phyloP scores from a whole-genome alignment of 805 yeast species.

The Candida tammaniensis region DNA sequence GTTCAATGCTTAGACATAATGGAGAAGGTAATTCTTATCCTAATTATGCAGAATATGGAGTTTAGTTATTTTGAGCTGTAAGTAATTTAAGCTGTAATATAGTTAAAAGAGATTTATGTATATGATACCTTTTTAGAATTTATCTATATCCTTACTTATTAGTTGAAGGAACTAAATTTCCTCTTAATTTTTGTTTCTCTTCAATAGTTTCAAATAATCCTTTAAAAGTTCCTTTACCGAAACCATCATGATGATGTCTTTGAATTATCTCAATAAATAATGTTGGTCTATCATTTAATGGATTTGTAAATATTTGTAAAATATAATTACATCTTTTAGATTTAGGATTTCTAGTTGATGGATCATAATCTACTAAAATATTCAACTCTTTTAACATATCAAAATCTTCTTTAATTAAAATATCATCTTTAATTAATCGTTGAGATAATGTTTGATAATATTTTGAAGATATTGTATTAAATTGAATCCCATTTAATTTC shows the following conservation, averaged over 20 bases:
- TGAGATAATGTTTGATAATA: conserved; percentile 55
- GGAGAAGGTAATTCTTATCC: background rate
- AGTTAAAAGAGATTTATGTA: too few species aligned
- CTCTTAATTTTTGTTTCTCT: conserved; percentile 68
- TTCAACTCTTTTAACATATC: conserved; percentile 47
- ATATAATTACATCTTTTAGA: conserved; percentile 55
- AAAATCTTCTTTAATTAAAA: conserved; percentile 52
- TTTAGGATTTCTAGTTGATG: conserved; percentile 29
- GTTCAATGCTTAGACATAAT: conserved; percentile 12
- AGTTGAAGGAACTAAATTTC: conserved; percentile 44
- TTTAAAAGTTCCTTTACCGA: conserved; percentile 86
- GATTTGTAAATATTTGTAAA: conserved; percentile 76
- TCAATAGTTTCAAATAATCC: conserved; percentile 80
- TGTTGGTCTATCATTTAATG: conserved; percentile 76
- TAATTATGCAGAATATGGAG: conserved; percentile 3
- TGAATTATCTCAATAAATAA: conserved; percentile 80
- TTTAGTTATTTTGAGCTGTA: background rate
- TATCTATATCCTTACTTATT: background rate
- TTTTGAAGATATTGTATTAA: conserved; percentile 54
- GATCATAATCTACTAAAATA: conserved; percentile 75
- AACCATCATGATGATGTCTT: conserved; percentile 75
- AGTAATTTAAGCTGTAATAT: too few species aligned
- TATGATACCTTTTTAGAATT: too few species aligned
- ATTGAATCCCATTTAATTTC: conserved; percentile 63
- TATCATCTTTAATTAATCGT: conserved; percentile 43